Percentiles rank a stretch among this genome's conserved stretches.
phyloP scores from a whole-genome alignment of 305 asterid species.

The Fraxinus albicans region DNA sequence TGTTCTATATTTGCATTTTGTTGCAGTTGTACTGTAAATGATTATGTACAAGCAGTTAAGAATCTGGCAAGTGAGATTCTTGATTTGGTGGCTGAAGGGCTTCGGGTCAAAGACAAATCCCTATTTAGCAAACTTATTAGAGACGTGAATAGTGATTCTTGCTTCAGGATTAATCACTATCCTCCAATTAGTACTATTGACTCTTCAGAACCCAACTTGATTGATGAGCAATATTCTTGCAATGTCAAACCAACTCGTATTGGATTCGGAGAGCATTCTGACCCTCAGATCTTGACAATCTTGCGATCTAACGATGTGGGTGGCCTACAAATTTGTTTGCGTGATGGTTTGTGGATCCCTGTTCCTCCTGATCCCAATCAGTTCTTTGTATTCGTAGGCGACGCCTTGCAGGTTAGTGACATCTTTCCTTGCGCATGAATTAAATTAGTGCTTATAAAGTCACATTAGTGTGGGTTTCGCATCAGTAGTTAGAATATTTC shows the following conservation, averaged over 20 bases:
- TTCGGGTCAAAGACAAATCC: constrained; percentile 21
- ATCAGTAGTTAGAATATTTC: not conserved
- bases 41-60: constrained; percentile 30
- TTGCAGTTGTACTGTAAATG: constrained; percentile 26
- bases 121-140: constrained; percentile 32
- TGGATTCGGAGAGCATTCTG: constrained; percentile 52
- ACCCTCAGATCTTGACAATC: constrained; percentile 49
- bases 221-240: not conserved
- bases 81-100: constrained; percentile 38
- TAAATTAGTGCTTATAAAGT: not conserved
- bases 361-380: constrained; percentile 36
- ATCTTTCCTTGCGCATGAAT: not conserved
- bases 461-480: not conserved
- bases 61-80: constrained; percentile 37
- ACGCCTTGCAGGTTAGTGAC: constrained; percentile 36
- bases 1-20: not conserved
- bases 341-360: constrained; percentile 38
- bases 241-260: constrained; percentile 15
- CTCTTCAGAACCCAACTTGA: not conserved
- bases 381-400: constrained; percentile 44
- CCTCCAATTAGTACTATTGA: constrained; percentile 15
- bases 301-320: constrained; percentile 43
- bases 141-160: constrained; percentile 40
- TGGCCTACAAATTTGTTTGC: constrained; percentile 41
- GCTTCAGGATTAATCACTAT: constrained; percentile 45